These are phyloP conservation scores for Madurella fahalii DNA, from an alignment of 2,329 filamentous ascomycete genomes.

Conservation along the genomic window DNA sequence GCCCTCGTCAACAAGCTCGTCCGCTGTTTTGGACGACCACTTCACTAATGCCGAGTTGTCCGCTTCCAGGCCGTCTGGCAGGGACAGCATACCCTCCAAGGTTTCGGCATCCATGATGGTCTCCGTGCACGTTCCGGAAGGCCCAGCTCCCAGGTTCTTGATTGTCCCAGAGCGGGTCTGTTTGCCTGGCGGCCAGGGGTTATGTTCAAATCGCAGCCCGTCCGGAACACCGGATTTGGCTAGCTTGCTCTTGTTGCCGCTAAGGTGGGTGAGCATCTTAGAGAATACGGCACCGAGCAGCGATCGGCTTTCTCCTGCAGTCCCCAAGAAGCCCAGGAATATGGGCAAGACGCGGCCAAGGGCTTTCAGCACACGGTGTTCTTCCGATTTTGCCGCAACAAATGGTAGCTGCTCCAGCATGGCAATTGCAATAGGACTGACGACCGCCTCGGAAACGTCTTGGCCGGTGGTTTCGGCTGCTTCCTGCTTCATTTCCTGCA, in stretches of 20 bases:
- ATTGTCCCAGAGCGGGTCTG: background rate
- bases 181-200: slow-evolving; percentile 6
- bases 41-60: slow-evolving; percentile 52
- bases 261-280: slow-evolving; percentile 35
- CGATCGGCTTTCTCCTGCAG: slow-evolving; percentile 46
- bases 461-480: slow-evolving; percentile 31
- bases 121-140: background rate
- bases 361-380: slow-evolving; percentile 39
- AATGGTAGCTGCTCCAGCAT: slow-evolving; percentile 78
- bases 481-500: slow-evolving; percentile 49
- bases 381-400: slow-evolving; percentile 46
- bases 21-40: slow-evolving; percentile 74
- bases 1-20: slow-evolving; percentile 75
- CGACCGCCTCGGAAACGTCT: slow-evolving; percentile 31
- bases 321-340: slow-evolving; percentile 52
- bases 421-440: slow-evolving; percentile 64
- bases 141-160: background rate
- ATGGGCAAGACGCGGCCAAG: slow-evolving; percentile 56
- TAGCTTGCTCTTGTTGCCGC: slow-evolving; percentile 32
- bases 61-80: slow-evolving; percentile 42
- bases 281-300: slow-evolving; percentile 44
- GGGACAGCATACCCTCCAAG: slow-evolving; percentile 50
- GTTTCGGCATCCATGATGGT: slow-evolving; percentile 36
- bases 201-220: slow-evolving; percentile 13
- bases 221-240: slow-evolving; percentile 16